These are phyloP conservation scores for Calonectria leucothoes DNA, from an alignment of 2,329 filamentous ascomycete species.

Conservation along the genomic window DNA sequence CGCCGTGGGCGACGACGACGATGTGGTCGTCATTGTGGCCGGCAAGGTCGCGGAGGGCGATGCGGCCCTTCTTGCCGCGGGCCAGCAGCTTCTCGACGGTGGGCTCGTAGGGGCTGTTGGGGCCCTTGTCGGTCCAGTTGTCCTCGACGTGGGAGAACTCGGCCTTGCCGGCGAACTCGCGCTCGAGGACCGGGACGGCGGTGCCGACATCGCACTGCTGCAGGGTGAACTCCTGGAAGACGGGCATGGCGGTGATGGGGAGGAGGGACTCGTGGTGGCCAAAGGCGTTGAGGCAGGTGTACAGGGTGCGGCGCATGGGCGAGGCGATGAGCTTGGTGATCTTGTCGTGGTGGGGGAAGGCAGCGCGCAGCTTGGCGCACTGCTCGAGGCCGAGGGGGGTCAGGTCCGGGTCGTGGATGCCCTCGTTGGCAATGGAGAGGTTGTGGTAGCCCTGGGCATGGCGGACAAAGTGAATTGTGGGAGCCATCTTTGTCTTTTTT, in stretches of 20 bases:
- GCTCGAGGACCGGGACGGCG: conserved; percentile 61
- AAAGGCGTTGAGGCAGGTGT: conserved; percentile 81
- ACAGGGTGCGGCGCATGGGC: conserved; percentile 82
- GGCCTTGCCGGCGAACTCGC: conserved; percentile 71
- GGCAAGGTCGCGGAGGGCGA: conserved; percentile 64
- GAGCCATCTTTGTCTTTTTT: conserved; percentile 53
- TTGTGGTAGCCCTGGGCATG: conserved; percentile 88
- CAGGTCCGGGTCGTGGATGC: conserved; percentile 80
- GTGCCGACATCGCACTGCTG: conserved; percentile 83
- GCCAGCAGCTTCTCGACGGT: conserved; percentile 64
- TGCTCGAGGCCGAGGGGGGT: conserved; percentile 82
- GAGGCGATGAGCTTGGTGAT: conserved; percentile 81
- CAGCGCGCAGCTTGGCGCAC: conserved; percentile 70
- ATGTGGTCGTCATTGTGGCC: conserved; percentile 71
- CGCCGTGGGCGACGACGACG: conserved; percentile 84
- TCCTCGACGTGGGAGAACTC: conserved; percentile 72
- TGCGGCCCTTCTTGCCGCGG: conserved; percentile 70
- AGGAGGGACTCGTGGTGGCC: conserved; percentile 56
- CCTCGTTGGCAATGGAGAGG: conserved; percentile 75
- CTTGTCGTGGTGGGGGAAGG: conserved; percentile 73
- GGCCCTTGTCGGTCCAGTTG: conserved; percentile 78
- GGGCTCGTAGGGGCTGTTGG: conserved; percentile 58
- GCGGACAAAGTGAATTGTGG: conserved; percentile 75
- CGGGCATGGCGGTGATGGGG: conserved; percentile 74
- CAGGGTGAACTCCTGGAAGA: conserved; percentile 82